These are phyloP conservation scores for Recurvomyces mirabilis DNA, from an alignment of 495 filamentous ascomycete genomes.

Conservation along the genomic window DNA sequence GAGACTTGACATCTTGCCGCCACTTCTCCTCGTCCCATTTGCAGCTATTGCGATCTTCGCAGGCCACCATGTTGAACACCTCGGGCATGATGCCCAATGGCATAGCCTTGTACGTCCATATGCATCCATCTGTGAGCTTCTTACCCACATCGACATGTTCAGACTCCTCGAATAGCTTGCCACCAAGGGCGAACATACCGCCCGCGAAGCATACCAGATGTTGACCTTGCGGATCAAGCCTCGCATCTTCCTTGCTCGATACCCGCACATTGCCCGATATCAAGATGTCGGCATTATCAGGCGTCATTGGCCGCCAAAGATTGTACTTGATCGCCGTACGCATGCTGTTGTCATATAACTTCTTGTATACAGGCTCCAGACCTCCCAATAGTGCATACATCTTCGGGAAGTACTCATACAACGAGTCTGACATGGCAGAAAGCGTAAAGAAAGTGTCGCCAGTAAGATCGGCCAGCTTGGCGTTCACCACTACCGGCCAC, in stretches of 20 bases:
- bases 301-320: slow-evolving; percentile 31
- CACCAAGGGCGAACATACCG: slow-evolving; percentile 47
- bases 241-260: not conserved
- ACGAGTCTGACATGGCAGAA: slow-evolving; percentile 29
- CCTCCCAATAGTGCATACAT: slow-evolving; percentile 39
- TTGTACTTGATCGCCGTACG: slow-evolving; percentile 26
- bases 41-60: slow-evolving; percentile 36
- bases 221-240: slow-evolving; percentile 35
- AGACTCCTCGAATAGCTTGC: slow-evolving; percentile 45
- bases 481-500: slow-evolving; percentile 33
- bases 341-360: slow-evolving; percentile 29
- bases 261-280: slow-evolving; percentile 28
- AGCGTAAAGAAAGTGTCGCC: slow-evolving; percentile 30
- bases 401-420: slow-evolving; percentile 35
- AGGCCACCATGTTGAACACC: slow-evolving; percentile 41
- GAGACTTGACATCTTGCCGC: slow-evolving; percentile 30
- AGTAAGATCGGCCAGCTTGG: slow-evolving; percentile 33
- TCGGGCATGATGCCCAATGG: slow-evolving; percentile 66
- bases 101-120: slow-evolving; percentile 81
- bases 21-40: slow-evolving; percentile 45
- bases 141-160: slow-evolving; percentile 45
- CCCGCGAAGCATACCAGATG: slow-evolving; percentile 54
- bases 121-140: slow-evolving; percentile 76
- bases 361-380: slow-evolving; percentile 21
- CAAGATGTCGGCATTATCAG: slow-evolving; percentile 28